Percentiles rank a stretch among this genome's conserved stretches.
Evolutionary conservation across 2,329 filamentous ascomycete species (phyloP).

Genomic region (Beauveria medogensis): DNA sequence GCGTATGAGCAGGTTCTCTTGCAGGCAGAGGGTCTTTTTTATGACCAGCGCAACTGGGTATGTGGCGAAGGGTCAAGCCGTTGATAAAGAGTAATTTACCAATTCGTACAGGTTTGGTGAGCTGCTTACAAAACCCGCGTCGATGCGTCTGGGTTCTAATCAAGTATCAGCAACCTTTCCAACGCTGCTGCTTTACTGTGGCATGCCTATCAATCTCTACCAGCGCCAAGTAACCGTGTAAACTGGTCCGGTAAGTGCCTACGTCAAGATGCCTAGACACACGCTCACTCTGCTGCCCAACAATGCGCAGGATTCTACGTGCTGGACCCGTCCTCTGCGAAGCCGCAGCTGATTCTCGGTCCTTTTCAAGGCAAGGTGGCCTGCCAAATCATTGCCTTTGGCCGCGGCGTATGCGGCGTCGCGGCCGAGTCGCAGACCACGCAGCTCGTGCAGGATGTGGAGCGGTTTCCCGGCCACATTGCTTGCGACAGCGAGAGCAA

Average conservation of each 20-base stretch:
- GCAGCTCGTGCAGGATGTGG: slow-evolving; percentile 63
- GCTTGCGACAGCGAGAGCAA: slow-evolving; percentile 68
- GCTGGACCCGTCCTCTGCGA: slow-evolving; percentile 40
- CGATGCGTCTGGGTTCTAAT: background rate
- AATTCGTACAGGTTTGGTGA: slow-evolving; percentile 17
- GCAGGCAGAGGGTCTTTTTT: slow-evolving; percentile 61
- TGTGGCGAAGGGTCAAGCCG: slow-evolving; percentile 15
- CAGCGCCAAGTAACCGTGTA: slow-evolving; percentile 54
- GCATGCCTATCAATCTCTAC: slow-evolving; percentile 70
- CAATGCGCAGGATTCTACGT: slow-evolving; percentile 61
- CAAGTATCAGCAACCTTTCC: slow-evolving; percentile 57
- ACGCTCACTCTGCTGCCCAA: background rate
- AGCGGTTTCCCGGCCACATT: slow-evolving; percentile 70
- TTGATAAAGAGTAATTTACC: background rate
- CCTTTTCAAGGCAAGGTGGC: slow-evolving; percentile 76
- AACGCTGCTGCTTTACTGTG: slow-evolving; percentile 70
- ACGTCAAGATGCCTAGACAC: background rate
- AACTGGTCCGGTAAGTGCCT: slow-evolving; percentile 62
- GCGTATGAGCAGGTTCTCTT: slow-evolving; percentile 67
- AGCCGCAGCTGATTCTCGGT: slow-evolving; percentile 59
- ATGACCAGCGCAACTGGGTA: slow-evolving; percentile 75
- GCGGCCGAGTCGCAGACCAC: slow-evolving; percentile 54
- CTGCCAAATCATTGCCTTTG: slow-evolving; percentile 69
- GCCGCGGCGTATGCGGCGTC: slow-evolving; percentile 66
- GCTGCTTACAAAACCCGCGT: background rate